Evolutionary conservation across 1,284 basidiomycete species (phyloP), one percentile per base, ranked within the genome.

Genomic region (Sporisorium iseilematis-ciliati): DNA sequence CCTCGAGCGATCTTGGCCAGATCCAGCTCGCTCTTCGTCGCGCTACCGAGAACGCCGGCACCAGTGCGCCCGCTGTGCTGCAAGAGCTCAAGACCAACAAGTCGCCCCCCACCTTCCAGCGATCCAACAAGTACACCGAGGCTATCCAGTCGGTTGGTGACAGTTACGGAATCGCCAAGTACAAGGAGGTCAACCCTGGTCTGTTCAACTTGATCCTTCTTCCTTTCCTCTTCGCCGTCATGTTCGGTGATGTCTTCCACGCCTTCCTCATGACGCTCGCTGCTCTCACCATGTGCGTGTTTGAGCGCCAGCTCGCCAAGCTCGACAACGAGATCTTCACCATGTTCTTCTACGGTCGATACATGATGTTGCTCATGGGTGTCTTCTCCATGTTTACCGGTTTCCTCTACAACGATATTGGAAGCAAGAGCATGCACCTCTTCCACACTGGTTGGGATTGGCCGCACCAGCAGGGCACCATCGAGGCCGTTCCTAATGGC

Each of bases 191-290:
- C 86, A 99, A 99, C 85, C 96, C 97, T 11, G 97, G 96, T 76
- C 87, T 99, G 42, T 96, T 95, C 85, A 93, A 95, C 4, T 90
- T 97, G 80, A 90, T 95, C 83, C 96, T 94, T 2, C 97, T 97
- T 89, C 97, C 97, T 0, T 99, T 99, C 90, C 87, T 99, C 80
- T 99, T 99, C 82, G 96, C 95, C 12, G 93, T 98, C 87, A 99
- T 99, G 96, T 99, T 99, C 85, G 97, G 96, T 83, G 96, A 99
- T 86, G 93, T 99, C 84, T 97, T 97, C 11, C 96, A 99, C 86
- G 97, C 94, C 46, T 88, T 91, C 70, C 91, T 99, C 84, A 92
- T 94, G 82, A 89, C 93, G 78, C 82, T 90, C 40, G 89, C 91
- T 23, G 95, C 93, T 2, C 75, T 91, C 7, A 90, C 89, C 69